phyloP scores from a whole-genome alignment of 441 rosid genomes.

The Macaranga tanarius region DNA sequence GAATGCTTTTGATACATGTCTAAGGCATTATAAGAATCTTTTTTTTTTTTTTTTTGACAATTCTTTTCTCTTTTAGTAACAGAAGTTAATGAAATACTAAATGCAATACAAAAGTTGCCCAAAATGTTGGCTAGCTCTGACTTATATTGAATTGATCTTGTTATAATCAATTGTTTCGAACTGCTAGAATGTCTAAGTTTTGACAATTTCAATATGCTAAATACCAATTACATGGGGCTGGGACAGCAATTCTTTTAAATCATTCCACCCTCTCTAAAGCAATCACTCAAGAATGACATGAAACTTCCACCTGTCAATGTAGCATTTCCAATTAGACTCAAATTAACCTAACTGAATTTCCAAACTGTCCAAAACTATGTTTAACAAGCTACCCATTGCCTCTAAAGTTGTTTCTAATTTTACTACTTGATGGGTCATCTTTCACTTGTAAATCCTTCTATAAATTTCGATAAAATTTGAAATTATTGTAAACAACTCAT shows the following conservation, averaged over 20 bases:
- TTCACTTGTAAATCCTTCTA: neutral
- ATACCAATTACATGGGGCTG: neutral
- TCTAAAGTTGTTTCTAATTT: neutral
- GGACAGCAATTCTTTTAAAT: neutral
- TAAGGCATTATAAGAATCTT: neutral
- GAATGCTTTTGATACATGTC: neutral
- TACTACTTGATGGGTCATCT: neutral
- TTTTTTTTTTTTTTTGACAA: neutral
- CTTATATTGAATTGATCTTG: neutral
- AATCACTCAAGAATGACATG: neutral
- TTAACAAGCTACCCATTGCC: neutral
- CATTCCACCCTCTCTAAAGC: neutral
- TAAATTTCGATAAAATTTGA: neutral
- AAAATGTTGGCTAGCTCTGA: neutral
- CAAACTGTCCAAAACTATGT: neutral
- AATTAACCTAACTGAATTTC: neutral
- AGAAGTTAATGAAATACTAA: neutral
- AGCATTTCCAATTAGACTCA: neutral
- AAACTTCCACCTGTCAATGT: neutral
- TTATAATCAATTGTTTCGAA: neutral
- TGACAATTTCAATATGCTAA: constrained; percentile 1
- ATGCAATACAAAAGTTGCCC: neutral
- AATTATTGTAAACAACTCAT: neutral
- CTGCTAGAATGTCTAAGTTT: constrained; percentile 12
- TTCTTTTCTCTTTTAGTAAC: neutral